phyloP scores from a whole-genome alignment of 345 rosid species.

The Erucastrum elatum region DNA sequence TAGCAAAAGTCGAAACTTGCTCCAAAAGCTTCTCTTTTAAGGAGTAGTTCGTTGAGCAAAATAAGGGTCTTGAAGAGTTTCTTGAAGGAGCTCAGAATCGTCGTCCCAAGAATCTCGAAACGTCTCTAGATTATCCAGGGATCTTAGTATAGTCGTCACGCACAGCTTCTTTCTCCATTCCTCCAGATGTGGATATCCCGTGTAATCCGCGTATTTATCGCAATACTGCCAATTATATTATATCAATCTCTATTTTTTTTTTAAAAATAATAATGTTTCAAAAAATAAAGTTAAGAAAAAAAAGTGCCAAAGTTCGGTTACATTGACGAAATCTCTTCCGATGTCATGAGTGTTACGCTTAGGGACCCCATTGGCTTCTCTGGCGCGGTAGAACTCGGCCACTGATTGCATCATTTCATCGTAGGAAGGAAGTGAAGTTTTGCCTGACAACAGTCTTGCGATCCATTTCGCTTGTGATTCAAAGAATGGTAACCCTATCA shows the following conservation, averaged over 20 bases:
- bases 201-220: conserved; percentile 62
- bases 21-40: not conserved
- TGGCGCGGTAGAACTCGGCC: conserved; percentile 53
- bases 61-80: conserved; percentile 65
- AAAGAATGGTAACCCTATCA: conserved; percentile 87
- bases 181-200: conserved; percentile 68
- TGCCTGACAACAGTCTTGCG: conserved; percentile 70
- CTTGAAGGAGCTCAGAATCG: conserved; percentile 54
- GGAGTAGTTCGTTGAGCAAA: conserved; percentile 48
- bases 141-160: conserved; percentile 46
- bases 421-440: conserved; percentile 56
- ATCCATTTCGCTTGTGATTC: conserved; percentile 94
- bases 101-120: conserved; percentile 78
- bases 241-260: not conserved
- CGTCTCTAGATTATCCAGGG: conserved; percentile 53
- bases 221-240: conserved; percentile 44
- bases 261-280: not conserved
- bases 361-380: conserved; percentile 61
- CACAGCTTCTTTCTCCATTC: conserved; percentile 81
- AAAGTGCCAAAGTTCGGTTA: not conserved
- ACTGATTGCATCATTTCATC: conserved; percentile 77
- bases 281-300: not conserved
- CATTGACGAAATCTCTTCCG: conserved; percentile 30
- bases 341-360: conserved; percentile 77
- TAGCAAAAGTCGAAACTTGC: not conserved